Conservation (phyloP, 768 basidiomycete species). For the Podaxis mareebaensis region DNA sequence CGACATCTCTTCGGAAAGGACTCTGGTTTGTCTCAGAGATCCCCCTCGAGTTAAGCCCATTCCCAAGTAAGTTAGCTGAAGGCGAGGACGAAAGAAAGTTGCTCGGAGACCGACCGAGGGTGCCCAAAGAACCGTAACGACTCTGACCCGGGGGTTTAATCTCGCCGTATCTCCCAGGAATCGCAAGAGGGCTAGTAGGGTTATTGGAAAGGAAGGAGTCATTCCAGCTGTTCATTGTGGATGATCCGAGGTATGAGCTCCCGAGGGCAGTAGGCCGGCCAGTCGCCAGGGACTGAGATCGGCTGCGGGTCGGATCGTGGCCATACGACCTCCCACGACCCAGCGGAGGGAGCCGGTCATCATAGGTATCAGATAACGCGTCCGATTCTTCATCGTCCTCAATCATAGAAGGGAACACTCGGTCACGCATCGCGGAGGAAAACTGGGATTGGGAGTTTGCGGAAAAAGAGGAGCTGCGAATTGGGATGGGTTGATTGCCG, state of each 20-base stretch:
- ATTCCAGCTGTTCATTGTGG: slow-evolving; percentile 59
- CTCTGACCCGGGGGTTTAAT: slow-evolving; percentile 61
- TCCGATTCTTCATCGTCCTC: slow-evolving; percentile 78
- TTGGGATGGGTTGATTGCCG: slow-evolving; percentile 52
- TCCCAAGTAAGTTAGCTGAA: slow-evolving; percentile 43
- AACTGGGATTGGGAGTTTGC: slow-evolving; percentile 55
- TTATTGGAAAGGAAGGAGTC: slow-evolving; percentile 48
- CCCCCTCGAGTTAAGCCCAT: slow-evolving; percentile 34
- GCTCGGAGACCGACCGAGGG: slow-evolving; percentile 55
- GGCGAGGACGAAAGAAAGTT: slow-evolving; percentile 51
- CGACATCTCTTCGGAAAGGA: slow-evolving; percentile 84
- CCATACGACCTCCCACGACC: slow-evolving; percentile 61
- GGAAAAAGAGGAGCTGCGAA: slow-evolving; percentile 71
- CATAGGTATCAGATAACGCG: slow-evolving; percentile 59
- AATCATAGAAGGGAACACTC: slow-evolving; percentile 71
- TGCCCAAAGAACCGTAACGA: slow-evolving; percentile 66
- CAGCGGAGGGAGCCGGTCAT: slow-evolving; percentile 51
- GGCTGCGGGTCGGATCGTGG: slow-evolving; percentile 66
- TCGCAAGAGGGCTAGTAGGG: slow-evolving; percentile 46
- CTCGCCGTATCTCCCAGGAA: slow-evolving; percentile 54
- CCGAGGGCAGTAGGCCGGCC: slow-evolving; percentile 55
- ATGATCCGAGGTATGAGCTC: slow-evolving; percentile 43
- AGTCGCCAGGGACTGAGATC: slow-evolving; percentile 76
- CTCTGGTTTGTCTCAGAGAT: slow-evolving; percentile 71
- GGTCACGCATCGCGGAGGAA: slow-evolving; percentile 64